Evolutionary conservation across 2,329 filamentous ascomycete genomes (phyloP).

Genomic region (Leptographium procerum): DNA sequence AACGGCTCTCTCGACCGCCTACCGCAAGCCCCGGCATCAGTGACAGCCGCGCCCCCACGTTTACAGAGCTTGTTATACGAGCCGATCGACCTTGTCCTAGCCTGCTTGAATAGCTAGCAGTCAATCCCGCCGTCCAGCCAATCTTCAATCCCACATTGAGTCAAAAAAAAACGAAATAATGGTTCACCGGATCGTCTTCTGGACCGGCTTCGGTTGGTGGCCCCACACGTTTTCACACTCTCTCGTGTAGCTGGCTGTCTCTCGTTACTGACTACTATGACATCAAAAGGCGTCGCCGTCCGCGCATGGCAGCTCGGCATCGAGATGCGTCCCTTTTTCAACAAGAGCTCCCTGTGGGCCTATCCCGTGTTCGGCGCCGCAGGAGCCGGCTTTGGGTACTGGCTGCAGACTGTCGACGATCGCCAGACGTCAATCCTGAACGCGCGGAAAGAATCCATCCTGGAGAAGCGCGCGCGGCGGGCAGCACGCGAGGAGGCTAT

Average conservation of each 20-base stretch:
- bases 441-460: slow-evolving; percentile 66
- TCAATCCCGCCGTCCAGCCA: background rate
- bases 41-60: background rate
- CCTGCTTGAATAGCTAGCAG: too few species aligned
- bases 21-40: background rate
- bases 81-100: background rate
- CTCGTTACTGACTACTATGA: background rate
- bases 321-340: slow-evolving; percentile 94
- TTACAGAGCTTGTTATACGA: background rate
- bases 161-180: slow-evolving; percentile 26
- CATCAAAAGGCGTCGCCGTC: slow-evolving; percentile 64
- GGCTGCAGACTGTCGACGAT: slow-evolving; percentile 83
- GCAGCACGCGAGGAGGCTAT: slow-evolving; percentile 43
- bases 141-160: background rate
- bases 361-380: slow-evolving; percentile 82
- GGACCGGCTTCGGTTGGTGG: slow-evolving; percentile 78
- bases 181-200: slow-evolving; percentile 63
- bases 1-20: background rate
- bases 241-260: background rate
- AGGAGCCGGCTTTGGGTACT: slow-evolving; percentile 91
- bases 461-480: slow-evolving; percentile 82
- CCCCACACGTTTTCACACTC: background rate
- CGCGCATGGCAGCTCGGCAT: slow-evolving; percentile 96
- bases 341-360: slow-evolving; percentile 71
- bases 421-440: slow-evolving; percentile 65